Evolutionary conservation across 805 yeast genomes (phyloP).

Genomic region (Candida arabinofermentans): DNA sequence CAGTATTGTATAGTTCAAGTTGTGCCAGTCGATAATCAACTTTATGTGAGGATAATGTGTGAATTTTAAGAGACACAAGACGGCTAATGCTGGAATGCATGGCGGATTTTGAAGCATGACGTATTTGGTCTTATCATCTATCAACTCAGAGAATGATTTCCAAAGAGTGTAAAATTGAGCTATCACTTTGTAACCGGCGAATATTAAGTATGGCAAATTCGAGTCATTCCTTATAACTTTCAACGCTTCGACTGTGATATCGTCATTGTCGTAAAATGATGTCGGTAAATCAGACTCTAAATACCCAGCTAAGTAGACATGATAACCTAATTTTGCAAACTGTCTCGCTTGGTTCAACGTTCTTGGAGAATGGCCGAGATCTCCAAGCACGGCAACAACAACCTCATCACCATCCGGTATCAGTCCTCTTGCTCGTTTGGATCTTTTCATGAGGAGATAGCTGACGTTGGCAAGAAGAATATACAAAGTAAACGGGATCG

Average conservation of each 20-base stretch:
- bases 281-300: constrained; percentile 51
- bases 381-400: constrained; percentile 83
- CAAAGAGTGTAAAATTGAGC: constrained; percentile 49
- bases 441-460: constrained; percentile 15
- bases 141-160: constrained; percentile 44
- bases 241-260: constrained; percentile 43
- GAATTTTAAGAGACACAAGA: constrained; percentile 52
- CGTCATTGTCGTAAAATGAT: constrained; percentile 46
- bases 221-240: constrained; percentile 35
- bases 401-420: constrained; percentile 44
- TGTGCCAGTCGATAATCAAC: constrained; percentile 93
- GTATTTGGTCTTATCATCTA: constrained; percentile 59
- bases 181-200: constrained; percentile 56
- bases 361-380: constrained; percentile 91
- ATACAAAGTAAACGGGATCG: constrained; percentile 42
- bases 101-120: constrained; percentile 92
- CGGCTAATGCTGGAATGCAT: constrained; percentile 71
- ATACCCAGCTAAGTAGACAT: constrained; percentile 85
- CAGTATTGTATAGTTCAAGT: constrained; percentile 80
- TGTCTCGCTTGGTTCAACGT: constrained; percentile 88
- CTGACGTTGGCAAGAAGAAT: constrained; percentile 35
- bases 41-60: constrained; percentile 44
- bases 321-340: constrained; percentile 63
- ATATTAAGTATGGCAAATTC: constrained; percentile 49
- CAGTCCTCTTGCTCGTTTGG: constrained; percentile 5